Conservation (phyloP, 257 asterid species). For the Solanum bulbocastanum region DNA sequence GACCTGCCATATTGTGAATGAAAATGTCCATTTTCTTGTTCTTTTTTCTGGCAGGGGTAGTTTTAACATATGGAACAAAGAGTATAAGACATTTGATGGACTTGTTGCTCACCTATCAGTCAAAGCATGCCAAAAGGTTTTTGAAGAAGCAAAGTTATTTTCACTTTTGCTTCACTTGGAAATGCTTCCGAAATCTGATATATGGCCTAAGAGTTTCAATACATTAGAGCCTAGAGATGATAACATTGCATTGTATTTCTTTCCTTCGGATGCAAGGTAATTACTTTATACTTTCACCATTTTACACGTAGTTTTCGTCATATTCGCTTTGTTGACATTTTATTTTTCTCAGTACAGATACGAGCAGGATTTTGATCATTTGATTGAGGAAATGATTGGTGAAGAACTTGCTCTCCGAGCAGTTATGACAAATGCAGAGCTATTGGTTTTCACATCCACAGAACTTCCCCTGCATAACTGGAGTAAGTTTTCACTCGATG, state of each 20-base stretch:
- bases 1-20: not conserved
- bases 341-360: constrained; percentile 13
- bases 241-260: constrained; percentile 67
- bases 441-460: constrained; percentile 57
- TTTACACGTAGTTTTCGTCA: not conserved
- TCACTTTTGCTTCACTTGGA: constrained; percentile 40
- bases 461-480: constrained; percentile 53
- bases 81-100: constrained; percentile 19
- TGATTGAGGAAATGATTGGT: constrained; percentile 44
- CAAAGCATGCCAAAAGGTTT: constrained; percentile 28
- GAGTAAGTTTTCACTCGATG: constrained; percentile 38
- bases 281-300: not conserved
- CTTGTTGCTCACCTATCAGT: constrained; percentile 48
- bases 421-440: constrained; percentile 47
- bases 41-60: constrained; percentile 37
- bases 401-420: constrained; percentile 57
- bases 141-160: constrained; percentile 29
- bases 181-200: constrained; percentile 44
- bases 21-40: not conserved
- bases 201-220: constrained; percentile 70
- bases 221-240: constrained; percentile 32
- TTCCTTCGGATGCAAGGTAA: constrained; percentile 45
- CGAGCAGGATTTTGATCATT: constrained; percentile 28
- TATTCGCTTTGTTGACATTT: not conserved
- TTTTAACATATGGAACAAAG: constrained; percentile 25